Evolutionary conservation across 345 rosid species (phyloP).

Genomic region (Salix suchowensis): DNA sequence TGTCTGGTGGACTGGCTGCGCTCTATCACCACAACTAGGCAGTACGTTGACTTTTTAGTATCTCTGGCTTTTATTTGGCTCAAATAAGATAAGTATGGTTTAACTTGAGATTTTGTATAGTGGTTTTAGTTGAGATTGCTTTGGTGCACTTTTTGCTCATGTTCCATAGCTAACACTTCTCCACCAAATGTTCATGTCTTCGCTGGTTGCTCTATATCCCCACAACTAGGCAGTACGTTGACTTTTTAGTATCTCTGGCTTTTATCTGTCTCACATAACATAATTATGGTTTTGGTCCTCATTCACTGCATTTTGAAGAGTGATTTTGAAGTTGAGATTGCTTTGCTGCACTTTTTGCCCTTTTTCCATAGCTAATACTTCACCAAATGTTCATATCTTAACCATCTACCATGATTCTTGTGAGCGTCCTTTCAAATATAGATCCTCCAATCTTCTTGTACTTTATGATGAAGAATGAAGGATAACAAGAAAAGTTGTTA

Average conservation of each 20-base stretch:
- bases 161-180: background rate
- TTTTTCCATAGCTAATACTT: background rate
- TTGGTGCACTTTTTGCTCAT: background rate
- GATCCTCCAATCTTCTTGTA: background rate
- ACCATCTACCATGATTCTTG: background rate
- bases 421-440: background rate
- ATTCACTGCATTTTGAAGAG: background rate
- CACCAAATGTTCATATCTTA: slow-evolving; percentile 1
- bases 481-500: too few species aligned
- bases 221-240: slow-evolving; percentile 72
- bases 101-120: background rate
- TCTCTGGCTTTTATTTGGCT: slow-evolving; percentile 4
- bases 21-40: slow-evolving; percentile 75
- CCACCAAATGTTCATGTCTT: background rate
- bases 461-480: background rate
- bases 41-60: slow-evolving; percentile 44
- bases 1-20: slow-evolving; percentile 78
- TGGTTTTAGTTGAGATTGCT: background rate
- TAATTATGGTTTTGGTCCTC: background rate
- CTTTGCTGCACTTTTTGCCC: background rate
- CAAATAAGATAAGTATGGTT: background rate
- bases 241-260: slow-evolving; percentile 10
- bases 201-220: slow-evolving; percentile 69
- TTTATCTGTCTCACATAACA: background rate
- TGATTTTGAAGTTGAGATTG: background rate